Evolutionary conservation across 2,329 filamentous ascomycete genomes (phyloP), one percentile per base, ranked within the genome.

Genomic region (Colletotrichum phormii): DNA sequence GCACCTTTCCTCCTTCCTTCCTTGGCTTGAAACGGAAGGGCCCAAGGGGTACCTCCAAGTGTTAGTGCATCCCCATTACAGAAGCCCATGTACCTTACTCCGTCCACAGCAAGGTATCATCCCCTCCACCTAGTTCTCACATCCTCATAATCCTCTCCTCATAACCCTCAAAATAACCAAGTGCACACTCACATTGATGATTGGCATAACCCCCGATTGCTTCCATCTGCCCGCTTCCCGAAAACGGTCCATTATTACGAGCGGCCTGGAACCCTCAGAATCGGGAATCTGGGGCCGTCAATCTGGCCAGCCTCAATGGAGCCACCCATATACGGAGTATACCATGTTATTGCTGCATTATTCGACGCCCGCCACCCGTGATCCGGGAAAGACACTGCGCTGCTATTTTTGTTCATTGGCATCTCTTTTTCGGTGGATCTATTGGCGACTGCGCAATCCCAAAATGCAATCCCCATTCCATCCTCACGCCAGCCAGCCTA

Each of bases 181-280:
- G 26, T 31, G 29, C 24, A 33, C 18, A 49, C 26, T 26, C 59
- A 49, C 11, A 26, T 46, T n/a, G n/a, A n/a, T n/a, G n/a, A n/a
- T n/a, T 13, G 22, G 37, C 35, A 35, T 18, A 37, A 31, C 13
- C 15, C 31, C 31, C 33, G 35, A 22, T 31, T 46, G 22, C 3
- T 42, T 22, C 9, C 12, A 22, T 13, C 24, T 64, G 13, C 31
- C 9, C 49, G n/a, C n/a, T 37, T 29, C 42, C 24, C 33, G 31
- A 31, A n/a, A 29, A 18, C 9, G 64, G 31, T 26, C 65, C 65
- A 49, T 69, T 61, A 73, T 73, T 71, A 71, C 67, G 71, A 73
- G 71, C 55, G 35, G 46, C 71, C 55, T 70, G 37, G 49, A 61
- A 37, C 60, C n/a, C 31, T 64, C 64, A 72, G 55, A 72, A 61